Evolutionary conservation across 139 green algal genomes (phyloP), one percentile per base, ranked within the genome.

Genomic region (Zygnema circumcarinatum): DNA sequence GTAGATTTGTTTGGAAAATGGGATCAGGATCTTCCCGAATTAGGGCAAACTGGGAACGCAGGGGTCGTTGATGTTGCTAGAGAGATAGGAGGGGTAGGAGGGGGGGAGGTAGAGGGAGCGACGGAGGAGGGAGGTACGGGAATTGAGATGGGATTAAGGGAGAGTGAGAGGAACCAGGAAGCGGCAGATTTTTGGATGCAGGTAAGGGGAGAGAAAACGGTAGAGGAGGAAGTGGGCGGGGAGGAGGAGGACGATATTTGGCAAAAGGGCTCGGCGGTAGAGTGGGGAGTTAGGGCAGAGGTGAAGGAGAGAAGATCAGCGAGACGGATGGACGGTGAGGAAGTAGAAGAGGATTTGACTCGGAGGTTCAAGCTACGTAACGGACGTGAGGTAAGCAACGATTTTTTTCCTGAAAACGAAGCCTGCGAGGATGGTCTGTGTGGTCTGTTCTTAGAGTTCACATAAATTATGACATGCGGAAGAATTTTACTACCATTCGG

Each of bases 341-440:
- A 84, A 11, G 38, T 22, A 1, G 82, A 87, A 32, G 82, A 87
- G 68, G 82, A 87, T 40, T 41, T 83, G 32, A 83, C 36, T 41
- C 38, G 73, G 32, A 32, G 82, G 36, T 87, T 87, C 32, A 83
- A 83, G 73, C 20, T 83, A 47, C 1, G 82, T 1, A 87, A 83
- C 32, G 82, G 82, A 74, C 38, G 40, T 21, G 79, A 86, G 79
- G 79, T 86, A n/a, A 32, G 47, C 33, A 39, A n/a, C 1, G 25
- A n/a, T 41, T 25, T 22, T 2, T 32, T 52, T 32, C 25, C 2
- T 3, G 78, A 52, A 32, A 38, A 84, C 2, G 3, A 62, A 35
- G 68, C 0, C 32, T 78, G 22, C 36, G n/a, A n/a, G n/a, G n/a
- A n/a, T n/a, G n/a, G n/a, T n/a, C n/a, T n/a, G n/a, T n/a, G n/a